Percentiles rank a stretch among this genome's conserved stretches.
Conservation (phyloP, 257 asterid species). For the Capsicum pubescens region DNA sequence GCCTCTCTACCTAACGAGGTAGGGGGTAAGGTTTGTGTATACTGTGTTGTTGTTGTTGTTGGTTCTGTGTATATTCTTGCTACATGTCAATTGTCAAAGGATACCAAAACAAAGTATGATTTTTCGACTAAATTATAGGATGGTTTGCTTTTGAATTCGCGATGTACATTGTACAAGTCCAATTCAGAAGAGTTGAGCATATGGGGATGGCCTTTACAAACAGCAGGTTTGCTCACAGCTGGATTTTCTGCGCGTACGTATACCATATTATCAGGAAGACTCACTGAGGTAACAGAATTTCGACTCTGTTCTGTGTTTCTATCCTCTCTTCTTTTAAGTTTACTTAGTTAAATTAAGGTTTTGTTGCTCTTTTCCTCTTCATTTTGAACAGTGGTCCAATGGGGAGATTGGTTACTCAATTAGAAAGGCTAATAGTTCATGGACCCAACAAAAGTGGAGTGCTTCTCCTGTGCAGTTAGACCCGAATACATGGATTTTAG, state of each 20-base stretch:
- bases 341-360: background rate
- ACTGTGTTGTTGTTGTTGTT: background rate
- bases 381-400: conserved; percentile 60
- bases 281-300: conserved; percentile 60
- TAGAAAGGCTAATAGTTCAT: conserved; percentile 55
- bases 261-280: conserved; percentile 68
- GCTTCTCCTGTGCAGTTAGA: conserved; percentile 74
- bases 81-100: background rate
- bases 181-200: conserved; percentile 68
- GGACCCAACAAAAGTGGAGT: conserved; percentile 75
- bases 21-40: no score
- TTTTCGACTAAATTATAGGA: conserved; percentile 45
- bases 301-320: background rate
- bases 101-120: background rate
- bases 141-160: conserved; percentile 63
- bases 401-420: conserved; percentile 49
- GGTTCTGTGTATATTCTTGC: background rate
- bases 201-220: conserved; percentile 97
- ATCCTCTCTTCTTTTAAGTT: background rate
- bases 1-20: no score
- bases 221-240: conserved; percentile 79
- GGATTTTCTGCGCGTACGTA: conserved; percentile 60
- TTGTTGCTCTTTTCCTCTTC: background rate
- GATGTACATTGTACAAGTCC: conserved; percentile 61
- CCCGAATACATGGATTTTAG: conserved; percentile 85